phyloP scores from a whole-genome alignment of 225 moss, liverwort and hornwort species.

The Physcomitrellopsis africana region DNA sequence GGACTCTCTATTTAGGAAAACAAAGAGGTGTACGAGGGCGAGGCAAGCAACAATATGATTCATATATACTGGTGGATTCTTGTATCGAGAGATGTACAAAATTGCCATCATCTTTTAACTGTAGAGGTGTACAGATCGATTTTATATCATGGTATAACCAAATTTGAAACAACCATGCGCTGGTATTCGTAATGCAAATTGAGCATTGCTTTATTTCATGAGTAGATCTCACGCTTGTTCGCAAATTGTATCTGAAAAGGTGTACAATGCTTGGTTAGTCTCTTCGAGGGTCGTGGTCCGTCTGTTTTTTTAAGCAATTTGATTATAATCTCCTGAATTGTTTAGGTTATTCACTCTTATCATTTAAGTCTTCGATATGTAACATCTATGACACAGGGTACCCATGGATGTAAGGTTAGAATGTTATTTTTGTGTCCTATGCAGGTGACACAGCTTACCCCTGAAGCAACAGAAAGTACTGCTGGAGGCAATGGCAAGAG shows the following conservation, averaged over 20 bases:
- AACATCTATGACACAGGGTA: neutral
- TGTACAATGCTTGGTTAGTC: neutral
- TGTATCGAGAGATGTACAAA: constrained; percentile 1
- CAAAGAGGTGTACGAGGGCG: constrained; percentile 97
- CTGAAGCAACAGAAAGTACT: constrained; percentile 92
- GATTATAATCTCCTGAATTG: neutral
- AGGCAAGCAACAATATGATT: constrained; percentile 43
- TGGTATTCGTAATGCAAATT: constrained; percentile 3
- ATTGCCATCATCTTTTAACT: neutral
- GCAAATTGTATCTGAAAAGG: neutral
- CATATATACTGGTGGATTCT: neutral
- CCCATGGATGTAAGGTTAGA: no score
- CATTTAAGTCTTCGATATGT: neutral
- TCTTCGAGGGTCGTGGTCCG: constrained; percentile 3
- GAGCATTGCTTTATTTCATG: neutral
- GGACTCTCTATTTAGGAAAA: constrained; percentile 96
- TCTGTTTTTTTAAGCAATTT: neutral
- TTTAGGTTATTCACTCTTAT: neutral
- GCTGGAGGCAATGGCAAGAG: constrained; percentile 98
- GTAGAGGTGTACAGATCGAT: neutral
- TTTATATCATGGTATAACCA: neutral
- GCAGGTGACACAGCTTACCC: constrained; percentile 88
- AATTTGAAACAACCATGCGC: neutral
- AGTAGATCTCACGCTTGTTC: neutral
- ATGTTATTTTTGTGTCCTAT: constrained; percentile 10